Percentiles rank a stretch among this genome's conserved stretches.
Evolutionary conservation across 768 basidiomycete species (phyloP).

Genomic region (Candolleomyces efflorescens): DNA sequence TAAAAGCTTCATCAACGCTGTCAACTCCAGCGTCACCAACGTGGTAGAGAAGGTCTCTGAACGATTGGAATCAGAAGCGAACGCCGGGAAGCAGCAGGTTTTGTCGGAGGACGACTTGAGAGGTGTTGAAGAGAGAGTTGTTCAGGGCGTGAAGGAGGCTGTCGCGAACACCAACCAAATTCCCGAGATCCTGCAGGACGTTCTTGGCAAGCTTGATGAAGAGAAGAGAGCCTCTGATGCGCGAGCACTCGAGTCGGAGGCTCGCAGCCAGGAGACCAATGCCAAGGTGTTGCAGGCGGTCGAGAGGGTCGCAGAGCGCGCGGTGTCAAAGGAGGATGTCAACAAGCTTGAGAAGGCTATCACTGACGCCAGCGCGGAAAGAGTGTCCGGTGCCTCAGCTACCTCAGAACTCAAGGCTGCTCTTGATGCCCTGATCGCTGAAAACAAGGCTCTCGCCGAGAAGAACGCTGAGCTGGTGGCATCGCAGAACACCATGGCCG

Average conservation of each 20-base stretch:
- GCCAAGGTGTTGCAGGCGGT: neutral
- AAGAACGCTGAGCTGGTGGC: conserved; percentile 46
- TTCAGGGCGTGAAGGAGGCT: conserved; percentile 2
- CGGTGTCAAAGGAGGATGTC: neutral
- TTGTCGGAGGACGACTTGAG: neutral
- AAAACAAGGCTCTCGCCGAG: conserved; percentile 44
- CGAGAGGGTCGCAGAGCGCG: neutral
- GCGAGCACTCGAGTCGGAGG: neutral
- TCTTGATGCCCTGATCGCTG: conserved; percentile 45
- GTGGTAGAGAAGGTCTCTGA: conserved; percentile 35
- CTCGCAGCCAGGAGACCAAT: neutral
- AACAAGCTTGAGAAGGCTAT: conserved; percentile 12
- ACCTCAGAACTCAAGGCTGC: conserved; percentile 37
- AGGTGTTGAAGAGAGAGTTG: conserved; percentile 1
- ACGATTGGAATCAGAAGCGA: conserved; percentile 1
- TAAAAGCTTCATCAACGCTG: conserved; percentile 58
- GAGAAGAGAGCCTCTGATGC: neutral
- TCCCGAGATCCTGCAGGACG: neutral
- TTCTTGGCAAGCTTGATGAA: neutral
- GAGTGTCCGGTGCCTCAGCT: conserved; percentile 29
- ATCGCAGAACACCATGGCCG: conserved; percentile 48
- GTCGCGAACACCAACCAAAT: neutral
- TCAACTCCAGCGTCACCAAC: conserved; percentile 54
- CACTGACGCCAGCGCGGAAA: conserved; percentile 15
- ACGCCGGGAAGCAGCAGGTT: neutral